Conservation (phyloP, 2,329 filamentous ascomycete genomes). For the Neofusicoccum umdonicola region DNA sequence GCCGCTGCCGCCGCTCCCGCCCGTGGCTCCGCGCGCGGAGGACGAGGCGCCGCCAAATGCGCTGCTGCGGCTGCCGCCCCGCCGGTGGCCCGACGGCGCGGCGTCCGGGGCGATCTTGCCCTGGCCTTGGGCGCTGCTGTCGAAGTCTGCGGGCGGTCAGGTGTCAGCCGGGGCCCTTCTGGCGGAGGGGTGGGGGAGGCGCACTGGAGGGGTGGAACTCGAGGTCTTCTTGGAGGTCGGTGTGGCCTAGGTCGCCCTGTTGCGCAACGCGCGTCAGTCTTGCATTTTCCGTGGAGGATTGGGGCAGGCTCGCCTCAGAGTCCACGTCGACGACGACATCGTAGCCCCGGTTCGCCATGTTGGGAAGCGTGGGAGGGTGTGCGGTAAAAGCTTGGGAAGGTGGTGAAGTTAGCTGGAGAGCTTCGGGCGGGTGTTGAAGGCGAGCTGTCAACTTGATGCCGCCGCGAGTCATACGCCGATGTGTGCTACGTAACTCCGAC, state of each 20-base stretch:
- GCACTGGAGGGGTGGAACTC: slow-evolving; percentile 92
- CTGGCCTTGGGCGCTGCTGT: slow-evolving; percentile 52
- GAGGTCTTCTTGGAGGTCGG: slow-evolving; percentile 96
- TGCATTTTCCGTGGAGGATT: neutral
- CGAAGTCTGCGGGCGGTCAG: slow-evolving; percentile 57
- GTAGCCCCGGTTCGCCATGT: slow-evolving; percentile 82
- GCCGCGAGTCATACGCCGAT: slow-evolving; percentile 15
- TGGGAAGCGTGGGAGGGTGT: neutral
- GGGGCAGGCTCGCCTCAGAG: slow-evolving; percentile 67
- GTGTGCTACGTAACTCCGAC: neutral
- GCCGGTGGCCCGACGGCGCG: slow-evolving; percentile 20
- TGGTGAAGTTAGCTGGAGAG: neutral
- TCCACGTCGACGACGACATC: slow-evolving; percentile 98
- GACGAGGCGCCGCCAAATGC: slow-evolving; percentile 4
- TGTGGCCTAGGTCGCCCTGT: slow-evolving; percentile 95
- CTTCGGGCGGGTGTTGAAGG: slow-evolving; percentile 11
- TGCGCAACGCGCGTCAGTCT: slow-evolving; percentile 20
- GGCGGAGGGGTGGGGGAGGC: slow-evolving; percentile 21
- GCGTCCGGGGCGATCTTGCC: slow-evolving; percentile 49
- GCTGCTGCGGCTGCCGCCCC: neutral
- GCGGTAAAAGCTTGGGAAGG: neutral
- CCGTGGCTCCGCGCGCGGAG: slow-evolving; percentile 20
- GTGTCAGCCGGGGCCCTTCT: neutral
- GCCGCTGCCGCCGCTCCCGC: slow-evolving; percentile 27
- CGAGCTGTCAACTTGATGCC: slow-evolving; percentile 18